Percentiles rank a stretch among this genome's conserved stretches.
These are phyloP conservation scores for Hyaloscypha variabilis DNA, from an alignment of 495 filamentous ascomycete genomes.

Conservation along the genomic window DNA sequence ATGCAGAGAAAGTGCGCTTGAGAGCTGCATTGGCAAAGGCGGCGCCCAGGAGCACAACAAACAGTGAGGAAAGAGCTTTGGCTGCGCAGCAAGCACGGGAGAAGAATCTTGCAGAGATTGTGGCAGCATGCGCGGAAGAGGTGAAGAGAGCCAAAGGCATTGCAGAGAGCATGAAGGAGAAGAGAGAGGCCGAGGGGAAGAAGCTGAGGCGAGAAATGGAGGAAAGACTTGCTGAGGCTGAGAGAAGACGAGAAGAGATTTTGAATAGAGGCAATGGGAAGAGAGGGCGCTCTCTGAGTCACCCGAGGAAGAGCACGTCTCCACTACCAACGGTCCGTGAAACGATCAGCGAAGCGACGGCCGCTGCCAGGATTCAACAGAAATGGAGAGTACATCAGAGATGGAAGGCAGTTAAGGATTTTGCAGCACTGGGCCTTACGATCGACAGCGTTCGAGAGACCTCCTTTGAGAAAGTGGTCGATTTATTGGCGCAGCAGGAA, in stretches of 20 bases:
- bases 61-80: slow-evolving; percentile 80
- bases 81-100: slow-evolving; percentile 92
- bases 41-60: slow-evolving; percentile 56
- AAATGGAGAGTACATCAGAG: slow-evolving; percentile 70
- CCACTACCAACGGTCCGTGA: slow-evolving; percentile 60
- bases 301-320: slow-evolving; percentile 45
- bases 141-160: slow-evolving; percentile 92
- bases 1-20: slow-evolving; percentile 95
- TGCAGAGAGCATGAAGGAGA: slow-evolving; percentile 89
- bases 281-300: slow-evolving; percentile 47
- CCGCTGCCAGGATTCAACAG: slow-evolving; percentile 73
- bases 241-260: slow-evolving; percentile 67
- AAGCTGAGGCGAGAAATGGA: slow-evolving; percentile 79
- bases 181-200: slow-evolving; percentile 81
- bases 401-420: slow-evolving; percentile 64
- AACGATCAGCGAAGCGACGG: slow-evolving; percentile 62
- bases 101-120: slow-evolving; percentile 89
- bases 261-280: slow-evolving; percentile 55
- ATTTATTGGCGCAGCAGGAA: slow-evolving; percentile 72
- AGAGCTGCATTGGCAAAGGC: slow-evolving; percentile 86
- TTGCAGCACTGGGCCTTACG: slow-evolving; percentile 69
- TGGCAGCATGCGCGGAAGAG: slow-evolving; percentile 92
- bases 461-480: slow-evolving; percentile 80
- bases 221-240: slow-evolving; percentile 85
- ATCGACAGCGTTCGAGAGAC: slow-evolving; percentile 73